Percentiles rank a stretch among this genome's conserved stretches.
Evolutionary conservation across 495 filamentous ascomycete species (phyloP).

Genomic region (Tuber magnatum): DNA sequence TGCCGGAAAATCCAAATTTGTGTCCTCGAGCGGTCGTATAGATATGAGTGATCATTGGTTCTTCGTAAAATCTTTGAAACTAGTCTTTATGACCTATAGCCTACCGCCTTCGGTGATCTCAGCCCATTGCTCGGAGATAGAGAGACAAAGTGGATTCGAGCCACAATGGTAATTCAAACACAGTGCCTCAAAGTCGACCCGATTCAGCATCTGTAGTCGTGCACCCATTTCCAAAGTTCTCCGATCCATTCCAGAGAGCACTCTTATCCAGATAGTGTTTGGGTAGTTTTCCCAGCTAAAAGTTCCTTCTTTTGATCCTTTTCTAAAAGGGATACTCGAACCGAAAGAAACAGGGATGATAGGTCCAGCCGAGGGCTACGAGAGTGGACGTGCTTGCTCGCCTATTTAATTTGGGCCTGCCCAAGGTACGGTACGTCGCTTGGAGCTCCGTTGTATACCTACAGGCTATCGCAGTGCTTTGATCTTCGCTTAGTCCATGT

Average conservation of each 20-base stretch:
- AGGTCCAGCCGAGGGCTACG: background rate
- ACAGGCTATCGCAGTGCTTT: background rate
- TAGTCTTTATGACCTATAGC: background rate
- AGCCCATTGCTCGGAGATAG: background rate
- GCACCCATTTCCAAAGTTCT: background rate
- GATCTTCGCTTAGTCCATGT: background rate
- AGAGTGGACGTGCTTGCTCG: background rate
- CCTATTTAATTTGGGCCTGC: background rate
- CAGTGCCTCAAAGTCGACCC: background rate
- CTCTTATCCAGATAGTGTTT: background rate
- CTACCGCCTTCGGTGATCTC: background rate
- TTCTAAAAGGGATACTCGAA: background rate
- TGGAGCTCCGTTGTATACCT: background rate
- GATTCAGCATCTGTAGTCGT: background rate
- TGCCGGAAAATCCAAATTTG: background rate
- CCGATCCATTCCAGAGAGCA: background rate
- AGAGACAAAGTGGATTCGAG: background rate
- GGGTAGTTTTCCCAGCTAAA: background rate
- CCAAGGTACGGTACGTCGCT: background rate
- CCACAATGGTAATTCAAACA: background rate
- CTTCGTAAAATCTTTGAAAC: background rate
- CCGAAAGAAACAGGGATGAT: background rate
- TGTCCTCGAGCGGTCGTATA: background rate
- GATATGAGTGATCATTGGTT: background rate
- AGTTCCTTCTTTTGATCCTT: background rate